phyloP scores from a whole-genome alignment of 257 asterid genomes.

The Solanum ossicruentum region DNA sequence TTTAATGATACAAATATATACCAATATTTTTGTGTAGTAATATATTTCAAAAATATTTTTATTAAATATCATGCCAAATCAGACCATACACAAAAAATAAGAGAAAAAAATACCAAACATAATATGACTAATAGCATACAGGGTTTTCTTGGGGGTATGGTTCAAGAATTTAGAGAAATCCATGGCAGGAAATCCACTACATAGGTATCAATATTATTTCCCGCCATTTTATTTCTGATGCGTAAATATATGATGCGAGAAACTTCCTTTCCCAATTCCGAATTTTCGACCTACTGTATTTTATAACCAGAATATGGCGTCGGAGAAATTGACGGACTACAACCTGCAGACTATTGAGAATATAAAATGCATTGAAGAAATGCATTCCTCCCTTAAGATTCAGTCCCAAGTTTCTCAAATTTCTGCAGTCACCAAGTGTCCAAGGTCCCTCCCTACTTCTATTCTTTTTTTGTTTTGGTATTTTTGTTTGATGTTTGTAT shows the following conservation, averaged over 20 bases:
- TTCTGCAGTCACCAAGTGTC: constrained; percentile 39
- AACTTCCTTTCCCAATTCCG: neutral
- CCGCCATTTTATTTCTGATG: neutral
- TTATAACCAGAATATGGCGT: constrained; percentile 13
- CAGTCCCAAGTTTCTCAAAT: constrained; percentile 46
- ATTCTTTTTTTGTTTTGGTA: too few relatives aligned
- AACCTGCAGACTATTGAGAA: constrained; percentile 74
- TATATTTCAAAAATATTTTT: too few relatives aligned
- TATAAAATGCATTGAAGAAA: constrained; percentile 67
- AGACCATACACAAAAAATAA: too few relatives aligned
- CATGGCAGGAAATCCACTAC: neutral
- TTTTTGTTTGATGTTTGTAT: neutral
- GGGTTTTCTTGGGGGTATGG: neutral
- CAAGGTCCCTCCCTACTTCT: constrained; percentile 15
- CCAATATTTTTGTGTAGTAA: too few relatives aligned
- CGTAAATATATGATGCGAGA: neutral
- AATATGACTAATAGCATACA: too few relatives aligned
- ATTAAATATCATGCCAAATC: too few relatives aligned
- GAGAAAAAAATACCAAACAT: too few relatives aligned
- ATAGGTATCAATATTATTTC: neutral
- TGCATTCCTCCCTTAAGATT: constrained; percentile 73
- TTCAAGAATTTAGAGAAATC: neutral
- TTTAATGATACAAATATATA: too few relatives aligned
- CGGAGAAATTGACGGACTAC: constrained; percentile 43
- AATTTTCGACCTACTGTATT: neutral